Evolutionary conservation across 768 basidiomycete genomes (phyloP).

Genomic region (Coprinellus micaceus): DNA sequence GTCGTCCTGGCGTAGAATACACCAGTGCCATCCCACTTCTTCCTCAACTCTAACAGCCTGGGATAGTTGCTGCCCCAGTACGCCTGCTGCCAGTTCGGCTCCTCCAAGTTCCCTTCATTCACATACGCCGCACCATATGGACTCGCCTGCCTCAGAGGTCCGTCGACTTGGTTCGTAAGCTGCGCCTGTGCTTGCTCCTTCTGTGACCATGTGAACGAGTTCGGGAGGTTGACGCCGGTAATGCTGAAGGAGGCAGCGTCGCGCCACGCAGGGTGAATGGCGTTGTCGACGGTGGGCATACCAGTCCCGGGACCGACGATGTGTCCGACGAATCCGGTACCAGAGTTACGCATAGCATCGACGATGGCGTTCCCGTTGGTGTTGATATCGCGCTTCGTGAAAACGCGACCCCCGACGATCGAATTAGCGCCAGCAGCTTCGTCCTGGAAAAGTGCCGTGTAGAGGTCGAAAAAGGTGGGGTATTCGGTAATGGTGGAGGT

Average conservation of each 20-base stretch:
- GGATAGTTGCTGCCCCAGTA: conserved; percentile 16
- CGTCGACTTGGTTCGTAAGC: conserved; percentile 9
- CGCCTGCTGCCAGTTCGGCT: conserved; percentile 14
- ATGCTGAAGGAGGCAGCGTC: conserved; percentile 4
- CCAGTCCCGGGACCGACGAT: conserved; percentile 14
- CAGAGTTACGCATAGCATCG: conserved; percentile 3
- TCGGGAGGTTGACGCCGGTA: background rate
- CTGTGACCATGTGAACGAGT: background rate
- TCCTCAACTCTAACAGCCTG: conserved; percentile 5
- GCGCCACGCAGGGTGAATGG: conserved; percentile 14
- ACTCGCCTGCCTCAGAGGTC: conserved; percentile 10
- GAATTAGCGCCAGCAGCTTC: conserved; percentile 11
- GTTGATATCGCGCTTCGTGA: conserved; percentile 11
- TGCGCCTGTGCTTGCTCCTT: background rate
- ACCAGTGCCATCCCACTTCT: conserved; percentile 6
- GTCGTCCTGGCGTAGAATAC: conserved; percentile 9
- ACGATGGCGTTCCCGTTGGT: conserved; percentile 8
- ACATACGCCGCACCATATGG: background rate
- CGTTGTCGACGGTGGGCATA: conserved; percentile 12
- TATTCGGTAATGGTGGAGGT: background rate
- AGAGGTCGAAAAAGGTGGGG: conserved; percentile 13
- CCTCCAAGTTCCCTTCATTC: conserved; percentile 6
- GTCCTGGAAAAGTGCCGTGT: conserved; percentile 13
- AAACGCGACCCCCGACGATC: conserved; percentile 12
- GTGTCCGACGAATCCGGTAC: conserved; percentile 10